Conservation (phyloP, 139 green algal species). For the Haematococcus lacustris region DNA sequence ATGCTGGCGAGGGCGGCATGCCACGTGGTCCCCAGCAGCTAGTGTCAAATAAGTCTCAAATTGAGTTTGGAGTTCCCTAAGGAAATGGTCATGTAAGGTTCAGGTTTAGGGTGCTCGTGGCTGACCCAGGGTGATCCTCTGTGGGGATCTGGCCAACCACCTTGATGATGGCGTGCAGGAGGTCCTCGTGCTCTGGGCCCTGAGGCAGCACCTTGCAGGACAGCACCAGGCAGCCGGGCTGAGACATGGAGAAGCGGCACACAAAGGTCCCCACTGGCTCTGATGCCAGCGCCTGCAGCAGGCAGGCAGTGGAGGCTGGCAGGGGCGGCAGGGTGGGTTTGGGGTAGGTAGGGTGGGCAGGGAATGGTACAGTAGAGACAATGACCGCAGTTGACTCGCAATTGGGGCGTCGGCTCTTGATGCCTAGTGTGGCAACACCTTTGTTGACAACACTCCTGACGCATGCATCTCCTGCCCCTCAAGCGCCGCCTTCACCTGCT, state of each 20-base stretch:
- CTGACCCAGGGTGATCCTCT: too few species aligned
- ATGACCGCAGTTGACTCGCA: not conserved
- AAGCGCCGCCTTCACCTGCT: not conserved
- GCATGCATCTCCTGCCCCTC: too few species aligned
- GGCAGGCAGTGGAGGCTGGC: not conserved
- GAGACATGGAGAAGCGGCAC: slow-evolving; percentile 54
- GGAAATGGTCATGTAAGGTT: too few species aligned
- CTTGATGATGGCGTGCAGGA: slow-evolving; percentile 60
- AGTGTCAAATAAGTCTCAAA: too few species aligned
- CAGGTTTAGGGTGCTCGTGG: too few species aligned
- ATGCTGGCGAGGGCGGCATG: too few species aligned
- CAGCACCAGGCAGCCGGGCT: slow-evolving; percentile 49
- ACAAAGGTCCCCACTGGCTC: slow-evolving; percentile 50
- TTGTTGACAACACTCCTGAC: too few species aligned
- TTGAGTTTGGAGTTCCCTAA: too few species aligned
- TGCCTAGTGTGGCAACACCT: too few species aligned
- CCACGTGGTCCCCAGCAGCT: too few species aligned
- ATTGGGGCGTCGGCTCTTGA: not conserved
- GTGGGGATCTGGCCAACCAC: too few species aligned
- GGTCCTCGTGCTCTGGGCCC: not conserved
- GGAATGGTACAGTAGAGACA: not conserved
- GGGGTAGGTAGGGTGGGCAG: not conserved
- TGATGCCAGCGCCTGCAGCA: slow-evolving; percentile 18
- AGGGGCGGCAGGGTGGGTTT: too few species aligned
- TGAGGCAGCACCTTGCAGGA: slow-evolving; percentile 29